Base-by-base conservation (phyloP, 2,329 filamentous ascomycete species). In the Penicillium sp. region DNA sequence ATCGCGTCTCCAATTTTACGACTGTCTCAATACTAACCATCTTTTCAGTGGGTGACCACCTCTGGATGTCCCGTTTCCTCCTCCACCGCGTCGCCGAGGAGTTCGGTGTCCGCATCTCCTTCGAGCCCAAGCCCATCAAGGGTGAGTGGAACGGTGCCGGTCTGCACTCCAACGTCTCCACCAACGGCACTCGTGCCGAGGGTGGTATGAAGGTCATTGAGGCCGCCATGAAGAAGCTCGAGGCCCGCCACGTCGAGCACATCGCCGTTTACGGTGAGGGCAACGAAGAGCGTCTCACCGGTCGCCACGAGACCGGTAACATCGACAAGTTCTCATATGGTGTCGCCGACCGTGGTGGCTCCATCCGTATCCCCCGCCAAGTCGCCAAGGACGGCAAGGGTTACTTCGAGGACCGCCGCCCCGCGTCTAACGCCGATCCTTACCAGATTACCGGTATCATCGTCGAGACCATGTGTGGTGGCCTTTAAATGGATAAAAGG, bases 111-210 rank as follows among this genome's bases (percentile, higher is more conserved):
- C 92, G 92, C 84, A 92, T 97, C 62, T 95, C 93, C 38, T 88
- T 97, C 75, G 85, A 92, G 71, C 94, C 94, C 73, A 99, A 99
- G 86, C 93, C 93, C 63, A 92, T 97, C 63, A 86, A 87, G 55
- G 93, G 93, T 70, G 88, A 95, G 81, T 97, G 94, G 93, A 97
- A 97, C 82, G 94, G 93, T 70, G 91, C 91, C 56, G 91, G 91
- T 77, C 87, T 96, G 47, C 92, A 96, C 84, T 88, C 82, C 82
- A 95, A 97, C 85, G 94, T 97, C 75, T 96, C 90, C 44, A 93
- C 90, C 68, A 85, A 88, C 75, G 86, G 88, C 67, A 99, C 94
- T 85, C 91, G 94, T 69, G 82, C 81, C 51, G 91, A 96, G 63
- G 92, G 92, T 68, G 94, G 94, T 73, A 94, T 97, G 88, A 95